Base-by-base conservation (phyloP, 192 early-diverging fungal species). In the Linnemannia schmuckeri region DNA sequence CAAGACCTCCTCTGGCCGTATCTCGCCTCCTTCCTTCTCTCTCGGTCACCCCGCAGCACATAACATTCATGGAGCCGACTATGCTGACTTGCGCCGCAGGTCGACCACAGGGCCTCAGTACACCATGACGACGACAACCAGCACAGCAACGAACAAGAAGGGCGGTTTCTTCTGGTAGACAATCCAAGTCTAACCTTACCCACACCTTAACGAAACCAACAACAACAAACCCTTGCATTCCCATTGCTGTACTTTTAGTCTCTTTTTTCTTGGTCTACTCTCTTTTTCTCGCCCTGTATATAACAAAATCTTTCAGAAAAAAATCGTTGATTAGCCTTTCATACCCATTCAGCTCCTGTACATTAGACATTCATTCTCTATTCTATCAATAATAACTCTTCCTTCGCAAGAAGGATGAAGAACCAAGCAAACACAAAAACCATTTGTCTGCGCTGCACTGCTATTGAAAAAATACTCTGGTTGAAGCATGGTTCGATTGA, bases 1-100 rank as follows among this genome's bases (percentile, higher is more conserved):
- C 79, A 81, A 85, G 70, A 85, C 83, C 17, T 46, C 77, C 5
- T 33, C 77, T 35, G 84, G 84, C 66, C 84, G 84, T 47, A 86
- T 86, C 61, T 86, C 84, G 9, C 84, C 84, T 68, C 84, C 84
- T 38, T 69, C 78, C 37, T 86, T 86, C 79, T 81, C 84, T 22
- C 44, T 86, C 41, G 84, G 83, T 30, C 82, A 78, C 38, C 71
- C 82, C 12, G 73, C 72, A 49, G 42, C 41, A 20, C 63, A 24
- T 3, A 38, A 57, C 68, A 7, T 44, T 18, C 46, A 42, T 15
- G 46, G 41, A 41, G 70, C 55, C 13, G 77, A 85, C 2, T 37
- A 44, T 17, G 42, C 54, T 20, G 84, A 81, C 24, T 66, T 77
- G 74, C 78, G 79, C 44, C 84, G 84, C 78, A 80, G 63, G 71